Base-by-base conservation (phyloP, 768 basidiomycete species). In the Amanita rubescens region DNA sequence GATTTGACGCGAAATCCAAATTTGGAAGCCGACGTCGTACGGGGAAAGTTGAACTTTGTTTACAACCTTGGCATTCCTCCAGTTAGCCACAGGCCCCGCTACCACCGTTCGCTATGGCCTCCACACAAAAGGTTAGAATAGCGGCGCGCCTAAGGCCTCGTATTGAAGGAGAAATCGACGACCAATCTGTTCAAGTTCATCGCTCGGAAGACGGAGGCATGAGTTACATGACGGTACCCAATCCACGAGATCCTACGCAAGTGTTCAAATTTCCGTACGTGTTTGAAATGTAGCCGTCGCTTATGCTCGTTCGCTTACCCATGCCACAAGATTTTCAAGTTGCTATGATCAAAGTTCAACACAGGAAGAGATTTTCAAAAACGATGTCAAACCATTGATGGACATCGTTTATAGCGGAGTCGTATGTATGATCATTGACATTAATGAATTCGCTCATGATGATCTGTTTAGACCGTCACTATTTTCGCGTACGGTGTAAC, bases 401-500 rank as follows among this genome's bases (percentile, higher is more conserved):
- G 87, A 92, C 54, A 75, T 88, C 17, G 86, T 89, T 2, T 89
- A 82, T 60, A 76, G 74, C 45, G 91, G 91, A 17, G 75, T 90
- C 34, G 88, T 90, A 60, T 59, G 87, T 69, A 48, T 39, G 3
- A 27, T n/a, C 15, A 41, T 30, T 50, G 20, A 7, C 19, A 38
- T 22, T 33, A 43, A 43, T 3, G 2, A 14, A 6, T 20, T 2
- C 37, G 25, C 49, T 58, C n/a, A 62, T 35, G 43, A 14, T 51
- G 35, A 24, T 10, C 27, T 25, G 14, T 15, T 17, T 52, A 90
- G 87, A 91, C 86, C 0, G 83, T 90, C 3, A 93, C 90, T 9
- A 82, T 94, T 14, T 93, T 94, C 58, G 88, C 90, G 1, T 94
- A 94, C 67, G 92, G 92, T 6, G 90, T 93, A 11, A 94, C 90